A percentile compares a stretch with the other conserved stretches of the same genome.
Evolutionary conservation across 2,329 filamentous ascomycete species (phyloP).

Genomic region (Grosmannia serpens): DNA sequence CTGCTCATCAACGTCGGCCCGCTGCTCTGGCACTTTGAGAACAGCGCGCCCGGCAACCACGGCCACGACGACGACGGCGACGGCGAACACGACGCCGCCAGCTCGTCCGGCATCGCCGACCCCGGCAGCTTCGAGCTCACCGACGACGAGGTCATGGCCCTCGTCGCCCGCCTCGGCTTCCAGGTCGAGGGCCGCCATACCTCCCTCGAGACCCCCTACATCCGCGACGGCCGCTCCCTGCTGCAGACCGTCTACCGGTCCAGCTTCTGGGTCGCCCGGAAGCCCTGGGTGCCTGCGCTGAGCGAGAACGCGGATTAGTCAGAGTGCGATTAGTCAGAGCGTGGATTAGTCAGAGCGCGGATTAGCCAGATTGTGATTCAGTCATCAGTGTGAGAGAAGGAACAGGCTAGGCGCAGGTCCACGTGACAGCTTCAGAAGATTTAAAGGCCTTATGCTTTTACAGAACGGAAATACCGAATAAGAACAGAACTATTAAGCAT

Average conservation of each 20-base stretch:
- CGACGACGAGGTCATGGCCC: slow-evolving; percentile 71
- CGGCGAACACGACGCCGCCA: slow-evolving; percentile 35
- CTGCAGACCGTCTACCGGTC: slow-evolving; percentile 70
- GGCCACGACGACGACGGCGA: slow-evolving; percentile 39
- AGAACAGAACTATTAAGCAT: too few species aligned
- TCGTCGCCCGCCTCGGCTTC: slow-evolving; percentile 71
- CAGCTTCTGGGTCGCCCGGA: slow-evolving; percentile 77
- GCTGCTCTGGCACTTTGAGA: slow-evolving; percentile 90
- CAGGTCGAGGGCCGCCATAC: slow-evolving; percentile 51
- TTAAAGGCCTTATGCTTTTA: too few species aligned
- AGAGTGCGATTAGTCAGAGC: too few species aligned
- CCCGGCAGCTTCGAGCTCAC: slow-evolving; percentile 84
- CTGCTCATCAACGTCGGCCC: slow-evolving; percentile 85
- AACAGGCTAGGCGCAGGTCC: too few species aligned
- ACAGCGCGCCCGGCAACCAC: slow-evolving; percentile 50
- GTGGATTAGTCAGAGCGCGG: too few species aligned
- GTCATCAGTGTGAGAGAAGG: too few species aligned
- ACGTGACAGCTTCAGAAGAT: too few species aligned
- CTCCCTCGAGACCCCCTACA: slow-evolving; percentile 65
- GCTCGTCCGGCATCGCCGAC: slow-evolving; percentile 63
- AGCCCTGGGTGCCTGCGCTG: slow-evolving; percentile 36
- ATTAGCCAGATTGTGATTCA: too few species aligned
- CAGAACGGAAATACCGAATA: too few species aligned
- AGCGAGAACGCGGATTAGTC: too few species aligned
- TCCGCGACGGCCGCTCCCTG: slow-evolving; percentile 78